Evolutionary conservation across 225 moss, liverwort and hornwort species (phyloP).

Genomic region (Takakia lepidozioides): DNA sequence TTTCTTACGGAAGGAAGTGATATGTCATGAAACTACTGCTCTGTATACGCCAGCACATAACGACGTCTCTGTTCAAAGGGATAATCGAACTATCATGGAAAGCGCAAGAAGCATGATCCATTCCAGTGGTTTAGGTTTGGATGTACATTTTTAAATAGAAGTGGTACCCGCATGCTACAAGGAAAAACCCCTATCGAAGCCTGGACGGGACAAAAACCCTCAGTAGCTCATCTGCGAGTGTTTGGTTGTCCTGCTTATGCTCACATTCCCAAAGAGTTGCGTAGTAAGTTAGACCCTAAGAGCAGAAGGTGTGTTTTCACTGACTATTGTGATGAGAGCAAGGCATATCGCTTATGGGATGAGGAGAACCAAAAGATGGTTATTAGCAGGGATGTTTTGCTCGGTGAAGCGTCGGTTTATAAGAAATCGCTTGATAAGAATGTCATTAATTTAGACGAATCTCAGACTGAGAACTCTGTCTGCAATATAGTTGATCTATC

Average conservation of each 20-base stretch:
- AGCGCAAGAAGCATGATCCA: slow-evolving; percentile 1
- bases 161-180: background rate
- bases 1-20: background rate
- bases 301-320: background rate
- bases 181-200: slow-evolving; percentile 3
- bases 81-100: background rate
- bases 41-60: slow-evolving; percentile 2
- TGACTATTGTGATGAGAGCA: slow-evolving; percentile 2
- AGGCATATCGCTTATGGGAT: slow-evolving; percentile 6
- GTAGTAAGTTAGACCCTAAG: slow-evolving; percentile 7
- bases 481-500: too few relatives aligned
- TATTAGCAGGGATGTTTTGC: slow-evolving; percentile 1
- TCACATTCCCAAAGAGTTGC: slow-evolving; percentile 1
- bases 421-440: too few relatives aligned
- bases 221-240: slow-evolving; percentile 4
- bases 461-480: too few relatives aligned
- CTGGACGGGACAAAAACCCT: slow-evolving; percentile 5
- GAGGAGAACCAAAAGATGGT: background rate
- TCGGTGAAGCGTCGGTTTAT: too few relatives aligned
- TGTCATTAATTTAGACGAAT: too few relatives aligned
- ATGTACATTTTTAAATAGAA: slow-evolving; percentile 2
- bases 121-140: background rate
- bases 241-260: slow-evolving; percentile 7
- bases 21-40: slow-evolving; percentile 5
- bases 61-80: background rate